phyloP scores from a whole-genome alignment of 305 asterid species.

The Fraxinus floribunda region DNA sequence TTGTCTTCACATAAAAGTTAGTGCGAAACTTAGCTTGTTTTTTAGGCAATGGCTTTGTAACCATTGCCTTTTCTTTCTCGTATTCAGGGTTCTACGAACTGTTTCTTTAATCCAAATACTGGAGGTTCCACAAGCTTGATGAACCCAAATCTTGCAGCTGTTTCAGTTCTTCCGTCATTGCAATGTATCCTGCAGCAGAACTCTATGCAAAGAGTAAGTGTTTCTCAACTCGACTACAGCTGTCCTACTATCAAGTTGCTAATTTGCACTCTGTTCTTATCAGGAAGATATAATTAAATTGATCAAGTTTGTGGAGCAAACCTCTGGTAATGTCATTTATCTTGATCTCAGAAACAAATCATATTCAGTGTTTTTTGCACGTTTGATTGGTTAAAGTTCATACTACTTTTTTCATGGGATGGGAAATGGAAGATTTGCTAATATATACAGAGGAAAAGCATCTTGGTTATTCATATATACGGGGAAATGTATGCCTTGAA shows the following conservation, averaged over 20 bases:
- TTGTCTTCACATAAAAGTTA: conserved; percentile 2
- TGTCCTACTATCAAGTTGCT: conserved; percentile 24
- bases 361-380: background rate
- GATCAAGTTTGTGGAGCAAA: conserved; percentile 71
- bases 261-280: conserved; percentile 28
- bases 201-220: conserved; percentile 68
- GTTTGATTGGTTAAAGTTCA: background rate
- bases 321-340: conserved; percentile 53
- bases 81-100: conserved; percentile 53
- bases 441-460: background rate
- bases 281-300: conserved; percentile 78
- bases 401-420: background rate
- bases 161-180: conserved; percentile 69
- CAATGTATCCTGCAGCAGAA: conserved; percentile 76
- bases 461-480: background rate
- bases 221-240: conserved; percentile 10
- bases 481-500: background rate
- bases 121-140: conserved; percentile 55
- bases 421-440: background rate
- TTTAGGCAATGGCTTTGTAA: conserved; percentile 39
- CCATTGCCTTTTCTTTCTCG: conserved; percentile 34
- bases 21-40: conserved; percentile 28
- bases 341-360: conserved; percentile 3
- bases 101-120: conserved; percentile 34
- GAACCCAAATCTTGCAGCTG: conserved; percentile 39